Evolutionary conservation across 2,329 filamentous ascomycete species (phyloP), one percentile per base, ranked within the genome.

Genomic region (Ophiobolus disseminans): DNA sequence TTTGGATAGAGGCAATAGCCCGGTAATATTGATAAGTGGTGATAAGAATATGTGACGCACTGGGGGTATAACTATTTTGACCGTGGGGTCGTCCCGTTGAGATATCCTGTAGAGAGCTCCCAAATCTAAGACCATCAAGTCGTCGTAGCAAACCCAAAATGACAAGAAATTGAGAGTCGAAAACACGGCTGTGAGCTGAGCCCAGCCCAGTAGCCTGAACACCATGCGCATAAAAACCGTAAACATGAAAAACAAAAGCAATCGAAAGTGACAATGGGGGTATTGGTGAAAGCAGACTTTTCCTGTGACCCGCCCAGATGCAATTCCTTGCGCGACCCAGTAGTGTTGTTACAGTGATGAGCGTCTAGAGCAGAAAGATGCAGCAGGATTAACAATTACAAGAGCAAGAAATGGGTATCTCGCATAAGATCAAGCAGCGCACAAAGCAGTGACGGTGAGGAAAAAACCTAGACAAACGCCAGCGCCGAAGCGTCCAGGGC

Each of bases 351-450:
- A 72, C 66, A 73, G 55, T 58, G 54, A 57, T 57, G 55, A 60
- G 65, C 55, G 56, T 68, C 58, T 62, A 58, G 55, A 62, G 54
- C 49, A n/a, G 56, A 65, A 66, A 67, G 58, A 65, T 64, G 54
- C 58, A 65, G 66, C 67, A 70, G 57, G 65, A 72, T 72, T 72
- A 71, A 65, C 59, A 62, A 58, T 63, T 64, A 62, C 45, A 55
- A 70, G 56, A 53, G 55, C 60, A 67, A 63, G 68, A 69, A 70
- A 64, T 39, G 69, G 70, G 69, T 73, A 73, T 73, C 66, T 71
- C 68, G 68, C 68, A 55, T 61, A 72, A 66, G 48, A 64, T 65
- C 64, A 69, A 65, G 56, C 48, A 53, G 50, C 42, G 60, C 53
- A 50, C 55, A 55, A 64, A 61, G 40, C 53, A 58, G 32, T 35